Evolutionary conservation across 441 rosid species (phyloP).

Genomic region (Dalechampia spathulata): DNA sequence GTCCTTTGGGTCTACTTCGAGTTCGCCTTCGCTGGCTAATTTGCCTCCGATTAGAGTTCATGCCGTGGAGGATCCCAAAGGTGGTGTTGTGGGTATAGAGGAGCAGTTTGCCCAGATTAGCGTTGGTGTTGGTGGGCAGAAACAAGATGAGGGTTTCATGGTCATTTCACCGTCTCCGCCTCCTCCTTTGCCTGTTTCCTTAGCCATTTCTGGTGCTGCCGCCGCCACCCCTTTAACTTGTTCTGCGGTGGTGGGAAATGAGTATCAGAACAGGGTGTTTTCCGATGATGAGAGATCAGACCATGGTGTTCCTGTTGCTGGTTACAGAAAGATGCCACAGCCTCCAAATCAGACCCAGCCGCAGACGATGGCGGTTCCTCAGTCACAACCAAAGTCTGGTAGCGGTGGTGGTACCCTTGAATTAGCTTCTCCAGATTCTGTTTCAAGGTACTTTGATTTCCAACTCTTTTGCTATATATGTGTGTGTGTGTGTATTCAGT

Average conservation of each 20-base stretch:
- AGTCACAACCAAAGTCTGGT: slow-evolving; percentile 47
- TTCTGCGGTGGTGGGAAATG: slow-evolving; percentile 32
- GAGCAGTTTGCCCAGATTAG: slow-evolving; percentile 76
- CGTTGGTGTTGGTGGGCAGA: slow-evolving; percentile 29
- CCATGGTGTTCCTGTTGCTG: slow-evolving; percentile 45
- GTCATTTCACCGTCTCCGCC: slow-evolving; percentile 40
- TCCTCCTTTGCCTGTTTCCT: slow-evolving; percentile 42
- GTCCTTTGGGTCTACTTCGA: slow-evolving; percentile 90
- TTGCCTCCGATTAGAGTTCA: slow-evolving; percentile 86
- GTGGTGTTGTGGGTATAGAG: slow-evolving; percentile 43
- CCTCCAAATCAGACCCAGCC: slow-evolving; percentile 33
- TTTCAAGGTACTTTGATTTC: slow-evolving; percentile 60
- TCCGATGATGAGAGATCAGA: slow-evolving; percentile 96
- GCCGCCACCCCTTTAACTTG: slow-evolving; percentile 22
- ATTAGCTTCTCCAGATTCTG: slow-evolving; percentile 82
- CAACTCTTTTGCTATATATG: no score
- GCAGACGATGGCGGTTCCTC: slow-evolving; percentile 41
- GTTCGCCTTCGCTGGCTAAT: slow-evolving; percentile 78
- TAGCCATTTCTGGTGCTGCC: slow-evolving; percentile 26
- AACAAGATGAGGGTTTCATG: slow-evolving; percentile 55
- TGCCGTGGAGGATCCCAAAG: slow-evolving; percentile 30
- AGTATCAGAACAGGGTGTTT: slow-evolving; percentile 41
- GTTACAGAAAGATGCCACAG: slow-evolving; percentile 36
- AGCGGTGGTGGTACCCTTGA: slow-evolving; percentile 43
- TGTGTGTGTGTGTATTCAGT: no score